Percentiles rank a stretch among this genome's conserved stretches.
Evolutionary conservation across 2,329 filamentous ascomycete genomes (phyloP).

Genomic region (Orbilia oligospora): DNA sequence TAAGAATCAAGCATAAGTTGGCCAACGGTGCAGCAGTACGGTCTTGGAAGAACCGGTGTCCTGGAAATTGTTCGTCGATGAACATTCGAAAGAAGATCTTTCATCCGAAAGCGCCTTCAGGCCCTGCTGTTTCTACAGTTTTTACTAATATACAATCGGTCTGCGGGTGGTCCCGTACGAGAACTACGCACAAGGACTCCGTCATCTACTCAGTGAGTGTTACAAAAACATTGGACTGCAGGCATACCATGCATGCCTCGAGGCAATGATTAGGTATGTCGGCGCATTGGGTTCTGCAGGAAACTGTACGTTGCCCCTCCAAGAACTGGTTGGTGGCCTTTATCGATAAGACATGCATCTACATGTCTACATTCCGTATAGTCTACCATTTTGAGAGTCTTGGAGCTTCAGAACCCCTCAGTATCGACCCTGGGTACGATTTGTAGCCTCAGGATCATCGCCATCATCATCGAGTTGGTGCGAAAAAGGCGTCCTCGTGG

Average conservation of each 20-base stretch:
- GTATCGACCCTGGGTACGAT: neutral
- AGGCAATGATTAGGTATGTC: conserved; percentile 17
- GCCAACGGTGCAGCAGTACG: conserved; percentile 36
- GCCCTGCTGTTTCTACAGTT: conserved; percentile 10
- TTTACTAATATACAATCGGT: conserved; percentile 25
- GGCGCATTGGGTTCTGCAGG: conserved; percentile 42
- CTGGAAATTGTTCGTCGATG: conserved; percentile 33
- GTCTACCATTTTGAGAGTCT: conserved; percentile 4
- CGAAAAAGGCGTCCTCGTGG: neutral
- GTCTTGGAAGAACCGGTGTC: conserved; percentile 33
- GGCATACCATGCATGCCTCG: conserved; percentile 30
- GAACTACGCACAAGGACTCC: conserved; percentile 18
- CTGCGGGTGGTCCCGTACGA: conserved; percentile 42
- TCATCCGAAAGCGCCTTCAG: conserved; percentile 49
- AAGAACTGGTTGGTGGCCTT: conserved; percentile 36
- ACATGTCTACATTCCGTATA: conserved; percentile 19
- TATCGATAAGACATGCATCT: conserved; percentile 61
- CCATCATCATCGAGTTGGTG: neutral
- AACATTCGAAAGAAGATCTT: conserved; percentile 33
- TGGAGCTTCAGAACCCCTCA: conserved; percentile 14
- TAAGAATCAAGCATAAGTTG: conserved; percentile 51
- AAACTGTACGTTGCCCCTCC: conserved; percentile 51
- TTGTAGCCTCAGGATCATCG: neutral
- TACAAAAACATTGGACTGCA: conserved; percentile 44
- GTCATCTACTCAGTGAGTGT: conserved; percentile 23